Conservation (phyloP, 2,329 filamentous ascomycete species). For the Cladosporium sp. region DNA sequence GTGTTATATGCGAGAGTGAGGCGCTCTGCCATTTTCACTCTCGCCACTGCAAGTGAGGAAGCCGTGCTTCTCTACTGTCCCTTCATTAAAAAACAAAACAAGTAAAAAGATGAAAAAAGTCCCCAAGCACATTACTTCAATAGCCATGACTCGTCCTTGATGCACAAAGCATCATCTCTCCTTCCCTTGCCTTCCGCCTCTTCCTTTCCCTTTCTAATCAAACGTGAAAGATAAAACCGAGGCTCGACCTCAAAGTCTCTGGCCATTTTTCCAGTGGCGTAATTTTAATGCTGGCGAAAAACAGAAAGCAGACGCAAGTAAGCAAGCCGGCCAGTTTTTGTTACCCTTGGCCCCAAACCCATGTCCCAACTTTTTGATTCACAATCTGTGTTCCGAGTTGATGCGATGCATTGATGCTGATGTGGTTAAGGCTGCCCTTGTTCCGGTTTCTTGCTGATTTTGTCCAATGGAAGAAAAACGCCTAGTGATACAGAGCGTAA, state of each 20-base stretch:
- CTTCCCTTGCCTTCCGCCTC: neutral
- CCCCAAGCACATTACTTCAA: neutral
- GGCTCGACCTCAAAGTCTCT: too few species aligned
- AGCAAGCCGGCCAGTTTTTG: neutral
- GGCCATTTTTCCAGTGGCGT: too few species aligned
- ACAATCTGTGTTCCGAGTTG: slow-evolving; percentile 2
- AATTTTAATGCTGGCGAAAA: neutral
- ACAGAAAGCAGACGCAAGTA: neutral
- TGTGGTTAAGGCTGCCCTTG: neutral
- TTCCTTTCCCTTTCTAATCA: neutral
- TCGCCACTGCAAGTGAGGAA: neutral
- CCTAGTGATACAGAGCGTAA: slow-evolving; percentile 10
- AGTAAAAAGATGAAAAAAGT: neutral
- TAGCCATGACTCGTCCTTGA: neutral
- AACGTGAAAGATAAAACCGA: neutral
- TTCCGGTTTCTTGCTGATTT: neutral
- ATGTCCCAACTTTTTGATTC: neutral
- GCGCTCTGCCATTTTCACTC: neutral
- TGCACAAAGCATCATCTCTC: too few species aligned
- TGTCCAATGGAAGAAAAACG: slow-evolving; percentile 1
- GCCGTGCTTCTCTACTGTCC: neutral
- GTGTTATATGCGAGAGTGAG: neutral
- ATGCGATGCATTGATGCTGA: neutral
- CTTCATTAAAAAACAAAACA: neutral
- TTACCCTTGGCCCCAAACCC: too few species aligned